Percentiles rank a stretch among this genome's conserved stretches.
These are phyloP conservation scores for Coccinonectria pachysandricola DNA, from an alignment of 2,329 filamentous ascomycete genomes.

Conservation along the genomic window DNA sequence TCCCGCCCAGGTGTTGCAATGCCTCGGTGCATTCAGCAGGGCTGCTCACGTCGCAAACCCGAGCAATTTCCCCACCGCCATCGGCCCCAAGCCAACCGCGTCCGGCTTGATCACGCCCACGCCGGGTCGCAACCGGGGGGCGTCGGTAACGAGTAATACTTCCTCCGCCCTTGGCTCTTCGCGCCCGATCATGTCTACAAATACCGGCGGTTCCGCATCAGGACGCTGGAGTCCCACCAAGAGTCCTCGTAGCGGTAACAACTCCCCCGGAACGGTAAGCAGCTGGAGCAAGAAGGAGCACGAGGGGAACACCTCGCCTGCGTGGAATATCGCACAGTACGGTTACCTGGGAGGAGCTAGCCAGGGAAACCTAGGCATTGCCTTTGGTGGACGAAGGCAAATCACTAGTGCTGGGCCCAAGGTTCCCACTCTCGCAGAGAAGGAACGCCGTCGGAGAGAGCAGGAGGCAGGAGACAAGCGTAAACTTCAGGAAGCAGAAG, in stretches of 20 bases:
- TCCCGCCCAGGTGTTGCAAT: constrained; percentile 90
- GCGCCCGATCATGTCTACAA: constrained; percentile 33
- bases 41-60: constrained; percentile 69
- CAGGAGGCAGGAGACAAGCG: constrained; percentile 50
- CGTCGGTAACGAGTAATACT: constrained; percentile 48
- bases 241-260: constrained; percentile 42
- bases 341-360: constrained; percentile 97
- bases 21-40: constrained; percentile 82
- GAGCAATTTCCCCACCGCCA: constrained; percentile 58
- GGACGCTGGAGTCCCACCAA: constrained; percentile 55
- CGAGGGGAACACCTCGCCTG: constrained; percentile 70
- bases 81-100: constrained; percentile 65
- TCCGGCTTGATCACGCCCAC: constrained; percentile 47
- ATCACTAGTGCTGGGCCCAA: constrained; percentile 75
- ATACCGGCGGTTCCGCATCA: constrained; percentile 43
- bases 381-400: constrained; percentile 83
- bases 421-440: constrained; percentile 75
- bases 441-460: constrained; percentile 57
- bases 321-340: constrained; percentile 98
- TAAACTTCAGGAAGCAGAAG: constrained; percentile 42
- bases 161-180: constrained; percentile 36
- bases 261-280: constrained; percentile 52
- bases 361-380: constrained; percentile 88
- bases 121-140: constrained; percentile 32
- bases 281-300: constrained; percentile 86